Percentiles rank a stretch among this genome's conserved stretches.
phyloP scores from a whole-genome alignment of 169 alveolate species.

The Amoebophrya sp. region DNA sequence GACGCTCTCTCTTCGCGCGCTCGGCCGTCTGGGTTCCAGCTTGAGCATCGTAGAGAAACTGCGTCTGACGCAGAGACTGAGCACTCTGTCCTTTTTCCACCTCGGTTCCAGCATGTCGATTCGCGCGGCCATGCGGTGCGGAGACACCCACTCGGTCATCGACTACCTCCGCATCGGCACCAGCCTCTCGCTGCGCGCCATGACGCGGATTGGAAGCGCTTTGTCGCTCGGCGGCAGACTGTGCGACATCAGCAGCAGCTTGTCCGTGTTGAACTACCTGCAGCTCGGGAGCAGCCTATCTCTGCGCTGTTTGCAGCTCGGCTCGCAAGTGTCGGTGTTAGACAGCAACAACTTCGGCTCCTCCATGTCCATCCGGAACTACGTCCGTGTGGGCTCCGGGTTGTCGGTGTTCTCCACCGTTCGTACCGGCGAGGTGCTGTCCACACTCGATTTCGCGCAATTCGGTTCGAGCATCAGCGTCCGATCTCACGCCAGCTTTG shows the following conservation, averaged over 20 bases:
- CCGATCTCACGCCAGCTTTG: background rate
- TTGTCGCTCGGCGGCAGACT: background rate
- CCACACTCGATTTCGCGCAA: background rate
- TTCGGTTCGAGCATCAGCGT: background rate
- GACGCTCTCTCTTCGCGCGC: background rate
- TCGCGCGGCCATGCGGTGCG: constrained; percentile 19
- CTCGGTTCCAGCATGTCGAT: constrained; percentile 17
- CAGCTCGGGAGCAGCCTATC: background rate
- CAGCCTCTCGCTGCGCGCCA: background rate
- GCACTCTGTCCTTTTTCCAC: background rate
- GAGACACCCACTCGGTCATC: too few species aligned
- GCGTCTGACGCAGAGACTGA: background rate
- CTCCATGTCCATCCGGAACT: constrained; percentile 19
- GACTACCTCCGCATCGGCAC: background rate
- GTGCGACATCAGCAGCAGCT: background rate
- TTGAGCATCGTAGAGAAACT: background rate
- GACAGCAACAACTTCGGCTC: background rate
- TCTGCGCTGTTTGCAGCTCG: background rate
- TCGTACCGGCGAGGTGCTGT: background rate
- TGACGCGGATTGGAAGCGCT: background rate
- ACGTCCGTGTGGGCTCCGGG: background rate
- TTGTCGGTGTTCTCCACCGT: background rate
- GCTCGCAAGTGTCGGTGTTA: background rate
- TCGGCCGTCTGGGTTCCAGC: constrained; percentile 4
- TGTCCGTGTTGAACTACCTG: background rate